Evolutionary conservation across 441 rosid genomes (phyloP).

Genomic region (Populus hybrid): DNA sequence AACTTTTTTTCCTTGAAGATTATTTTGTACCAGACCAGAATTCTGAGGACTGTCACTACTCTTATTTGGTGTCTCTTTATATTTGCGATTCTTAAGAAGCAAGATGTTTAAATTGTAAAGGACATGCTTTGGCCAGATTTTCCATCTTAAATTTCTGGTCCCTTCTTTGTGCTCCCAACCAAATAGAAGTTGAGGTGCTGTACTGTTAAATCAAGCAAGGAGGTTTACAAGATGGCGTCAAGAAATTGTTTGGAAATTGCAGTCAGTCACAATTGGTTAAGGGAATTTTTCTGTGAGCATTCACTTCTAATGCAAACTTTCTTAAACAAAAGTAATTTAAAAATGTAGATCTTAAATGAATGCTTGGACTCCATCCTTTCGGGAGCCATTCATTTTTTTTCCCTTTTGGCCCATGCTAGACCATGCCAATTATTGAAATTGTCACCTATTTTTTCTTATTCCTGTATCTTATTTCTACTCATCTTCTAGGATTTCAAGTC

Average conservation of each 20-base stretch:
- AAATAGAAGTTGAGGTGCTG: background rate
- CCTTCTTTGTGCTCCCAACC: background rate
- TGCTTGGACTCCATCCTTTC: background rate
- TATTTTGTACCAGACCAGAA: background rate
- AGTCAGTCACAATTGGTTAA: background rate
- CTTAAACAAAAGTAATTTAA: background rate
- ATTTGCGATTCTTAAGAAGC: background rate
- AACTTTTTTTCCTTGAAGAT: background rate
- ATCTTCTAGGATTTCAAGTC: slow-evolving; percentile 4
- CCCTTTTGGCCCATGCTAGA: background rate
- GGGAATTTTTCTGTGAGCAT: background rate
- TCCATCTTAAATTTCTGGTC: background rate
- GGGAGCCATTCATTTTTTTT: background rate
- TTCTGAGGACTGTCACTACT: background rate
- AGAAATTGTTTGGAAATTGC: background rate
- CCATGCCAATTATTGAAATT: background rate
- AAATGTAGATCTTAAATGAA: background rate
- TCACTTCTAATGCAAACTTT: background rate
- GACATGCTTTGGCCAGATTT: background rate
- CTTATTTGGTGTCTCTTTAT: background rate
- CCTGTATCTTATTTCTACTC: background rate
- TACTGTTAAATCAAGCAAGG: background rate
- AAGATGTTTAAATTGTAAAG: background rate
- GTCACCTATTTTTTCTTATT: background rate
- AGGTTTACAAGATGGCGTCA: background rate